Conservation (phyloP, 2,329 filamentous ascomycete species). For the Stemphylium lycopersici region DNA sequence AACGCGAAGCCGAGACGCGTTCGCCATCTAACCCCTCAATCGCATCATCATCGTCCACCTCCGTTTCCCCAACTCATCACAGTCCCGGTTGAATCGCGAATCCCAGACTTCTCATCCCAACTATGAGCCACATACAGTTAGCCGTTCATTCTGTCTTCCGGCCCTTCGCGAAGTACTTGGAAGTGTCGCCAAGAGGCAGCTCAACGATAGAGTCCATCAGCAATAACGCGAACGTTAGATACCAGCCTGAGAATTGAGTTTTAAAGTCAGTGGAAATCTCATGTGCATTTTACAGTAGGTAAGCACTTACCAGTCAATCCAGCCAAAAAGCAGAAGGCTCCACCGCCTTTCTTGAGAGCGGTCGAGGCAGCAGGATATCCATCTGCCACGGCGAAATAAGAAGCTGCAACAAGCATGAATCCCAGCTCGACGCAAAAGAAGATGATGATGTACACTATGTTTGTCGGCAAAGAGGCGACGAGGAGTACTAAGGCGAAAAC, state of each 20-base stretch:
- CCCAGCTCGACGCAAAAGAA: constrained; percentile 56
- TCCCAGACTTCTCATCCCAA: neutral
- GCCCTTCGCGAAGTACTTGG: constrained; percentile 34
- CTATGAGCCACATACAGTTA: neutral
- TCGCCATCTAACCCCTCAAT: constrained; percentile 19
- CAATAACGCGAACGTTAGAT: constrained; percentile 31
- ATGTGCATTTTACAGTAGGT: neutral
- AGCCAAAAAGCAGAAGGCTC: constrained; percentile 55
- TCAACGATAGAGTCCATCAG: constrained; percentile 35
- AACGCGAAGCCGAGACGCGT: neutral
- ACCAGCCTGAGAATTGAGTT: constrained; percentile 14
- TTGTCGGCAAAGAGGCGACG: constrained; percentile 54
- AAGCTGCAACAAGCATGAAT: constrained; percentile 53
- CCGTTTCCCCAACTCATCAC: neutral
- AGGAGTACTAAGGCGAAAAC: constrained; percentile 56
- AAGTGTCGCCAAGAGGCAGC: constrained; percentile 34
- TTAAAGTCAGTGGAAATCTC: neutral
- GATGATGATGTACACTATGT: constrained; percentile 57
- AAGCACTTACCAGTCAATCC: constrained; percentile 52
- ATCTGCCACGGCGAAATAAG: constrained; percentile 56
- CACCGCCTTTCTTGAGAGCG: constrained; percentile 53
- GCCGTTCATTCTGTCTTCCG: constrained; percentile 13
- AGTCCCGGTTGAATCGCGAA: neutral
- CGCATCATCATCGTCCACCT: constrained; percentile 14
- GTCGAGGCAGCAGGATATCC: constrained; percentile 42